Conservation (phyloP, 495 filamentous ascomycete species). For the Talaromyces nanjingensis region DNA sequence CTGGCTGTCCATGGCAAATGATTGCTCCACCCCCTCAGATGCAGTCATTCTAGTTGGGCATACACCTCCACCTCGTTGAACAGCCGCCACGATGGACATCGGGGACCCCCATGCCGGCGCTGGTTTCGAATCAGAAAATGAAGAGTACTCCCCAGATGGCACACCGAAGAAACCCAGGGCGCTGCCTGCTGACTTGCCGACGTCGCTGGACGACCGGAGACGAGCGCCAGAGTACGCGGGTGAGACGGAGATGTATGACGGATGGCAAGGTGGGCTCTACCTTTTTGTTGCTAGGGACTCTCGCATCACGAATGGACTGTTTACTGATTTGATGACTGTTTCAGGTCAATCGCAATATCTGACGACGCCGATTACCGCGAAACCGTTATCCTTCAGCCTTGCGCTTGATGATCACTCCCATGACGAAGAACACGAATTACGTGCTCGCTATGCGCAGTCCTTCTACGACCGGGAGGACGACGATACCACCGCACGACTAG, state of each 20-base stretch:
- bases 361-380: constrained; percentile 74
- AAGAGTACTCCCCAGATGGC: constrained; percentile 12
- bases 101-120: constrained; percentile 30
- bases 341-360: constrained; percentile 92
- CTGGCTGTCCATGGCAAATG: not conserved
- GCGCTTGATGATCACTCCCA: constrained; percentile 63
- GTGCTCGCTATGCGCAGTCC: constrained; percentile 29
- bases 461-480: constrained; percentile 52
- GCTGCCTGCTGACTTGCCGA: constrained; percentile 83
- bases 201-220: constrained; percentile 81
- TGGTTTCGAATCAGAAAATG: constrained; percentile 23
- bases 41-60: constrained; percentile 9
- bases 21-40: not conserved
- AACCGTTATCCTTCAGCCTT: constrained; percentile 78
- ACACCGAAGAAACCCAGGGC: constrained; percentile 18
- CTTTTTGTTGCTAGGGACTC: constrained; percentile 12
- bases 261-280: constrained; percentile 77
- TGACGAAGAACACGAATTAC: constrained; percentile 34
- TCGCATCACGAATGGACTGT: not conserved
- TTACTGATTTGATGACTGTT: not conserved
- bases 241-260: constrained; percentile 97
- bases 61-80: constrained; percentile 10
- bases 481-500: constrained; percentile 52
- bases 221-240: constrained; percentile 47
- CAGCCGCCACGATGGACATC: constrained; percentile 27